Evolutionary conservation across 1,139 yeast species (phyloP).

Genomic region (Zygosaccharomyces sapae): DNA sequence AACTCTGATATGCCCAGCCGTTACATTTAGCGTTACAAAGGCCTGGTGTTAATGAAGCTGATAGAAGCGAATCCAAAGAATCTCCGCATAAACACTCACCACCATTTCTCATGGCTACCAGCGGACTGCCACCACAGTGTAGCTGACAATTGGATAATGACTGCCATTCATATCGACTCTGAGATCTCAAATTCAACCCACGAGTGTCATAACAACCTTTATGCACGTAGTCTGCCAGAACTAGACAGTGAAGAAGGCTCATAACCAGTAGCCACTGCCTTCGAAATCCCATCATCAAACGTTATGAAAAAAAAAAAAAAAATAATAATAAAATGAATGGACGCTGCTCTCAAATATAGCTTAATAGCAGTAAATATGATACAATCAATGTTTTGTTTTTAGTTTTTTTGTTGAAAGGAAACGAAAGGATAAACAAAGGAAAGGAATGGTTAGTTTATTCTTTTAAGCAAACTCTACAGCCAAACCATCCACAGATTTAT

Average conservation of each 20-base stretch:
- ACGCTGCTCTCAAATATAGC: neutral
- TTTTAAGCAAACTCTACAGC: neutral
- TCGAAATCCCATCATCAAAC: slow-evolving; percentile 2
- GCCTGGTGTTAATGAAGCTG: slow-evolving; percentile 38
- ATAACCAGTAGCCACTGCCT: slow-evolving; percentile 4
- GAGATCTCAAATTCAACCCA: slow-evolving; percentile 12
- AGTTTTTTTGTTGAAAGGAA: neutral
- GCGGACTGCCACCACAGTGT: slow-evolving; percentile 46
- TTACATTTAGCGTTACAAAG: slow-evolving; percentile 50
- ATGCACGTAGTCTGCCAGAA: slow-evolving; percentile 1
- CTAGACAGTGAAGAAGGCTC: slow-evolving; percentile 1
- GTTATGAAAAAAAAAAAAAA: neutral
- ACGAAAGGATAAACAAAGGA: slow-evolving; percentile 3
- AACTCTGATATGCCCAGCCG: slow-evolving; percentile 54
- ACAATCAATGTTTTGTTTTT: neutral
- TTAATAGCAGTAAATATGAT: neutral
- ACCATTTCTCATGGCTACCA: slow-evolving; percentile 55
- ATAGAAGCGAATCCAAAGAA: slow-evolving; percentile 27
- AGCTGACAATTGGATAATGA: slow-evolving; percentile 47
- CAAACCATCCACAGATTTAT: slow-evolving; percentile 3
- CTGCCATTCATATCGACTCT: slow-evolving; percentile 47
- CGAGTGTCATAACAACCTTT: slow-evolving; percentile 12
- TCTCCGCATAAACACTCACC: slow-evolving; percentile 60
- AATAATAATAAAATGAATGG: neutral
- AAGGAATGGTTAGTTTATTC: neutral